These are phyloP conservation scores for Cladosporium cucumerinum DNA, from an alignment of 2,329 filamentous ascomycete species.

Conservation along the genomic window DNA sequence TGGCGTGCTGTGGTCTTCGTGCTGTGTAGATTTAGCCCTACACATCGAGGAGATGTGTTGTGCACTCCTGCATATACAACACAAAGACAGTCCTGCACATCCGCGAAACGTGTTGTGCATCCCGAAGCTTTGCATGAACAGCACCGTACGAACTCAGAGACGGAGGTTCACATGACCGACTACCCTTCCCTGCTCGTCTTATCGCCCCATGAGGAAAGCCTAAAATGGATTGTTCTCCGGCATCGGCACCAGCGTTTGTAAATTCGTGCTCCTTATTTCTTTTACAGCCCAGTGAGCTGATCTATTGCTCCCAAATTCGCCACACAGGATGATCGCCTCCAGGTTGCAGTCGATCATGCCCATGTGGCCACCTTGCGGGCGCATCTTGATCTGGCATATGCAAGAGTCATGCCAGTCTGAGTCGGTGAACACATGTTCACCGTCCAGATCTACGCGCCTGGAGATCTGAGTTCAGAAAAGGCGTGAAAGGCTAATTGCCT, in stretches of 20 bases:
- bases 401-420: not conserved
- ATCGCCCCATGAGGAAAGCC: not conserved
- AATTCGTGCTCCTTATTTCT: not conserved
- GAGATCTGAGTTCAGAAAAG: not conserved
- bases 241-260: not conserved
- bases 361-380: not conserved
- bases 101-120: not conserved
- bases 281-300: not conserved
- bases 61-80: not conserved
- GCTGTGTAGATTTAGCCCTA: not conserved
- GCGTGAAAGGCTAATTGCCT: not conserved
- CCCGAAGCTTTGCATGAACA: not conserved
- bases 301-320: not conserved
- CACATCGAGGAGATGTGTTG: not conserved
- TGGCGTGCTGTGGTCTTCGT: not conserved
- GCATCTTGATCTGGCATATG: not conserved
- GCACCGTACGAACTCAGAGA: not conserved
- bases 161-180: not conserved
- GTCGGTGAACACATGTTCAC: not conserved
- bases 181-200: not conserved
- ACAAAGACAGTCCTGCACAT: not conserved
- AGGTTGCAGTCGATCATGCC: conserved; percentile 1
- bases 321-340: not conserved
- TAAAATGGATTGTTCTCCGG: not conserved
- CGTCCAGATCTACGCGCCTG: not conserved